Evolutionary conservation across 148 eudicot species (phyloP), one percentile per base, ranked within the genome.

Genomic region (Rhododendron ovatum): DNA sequence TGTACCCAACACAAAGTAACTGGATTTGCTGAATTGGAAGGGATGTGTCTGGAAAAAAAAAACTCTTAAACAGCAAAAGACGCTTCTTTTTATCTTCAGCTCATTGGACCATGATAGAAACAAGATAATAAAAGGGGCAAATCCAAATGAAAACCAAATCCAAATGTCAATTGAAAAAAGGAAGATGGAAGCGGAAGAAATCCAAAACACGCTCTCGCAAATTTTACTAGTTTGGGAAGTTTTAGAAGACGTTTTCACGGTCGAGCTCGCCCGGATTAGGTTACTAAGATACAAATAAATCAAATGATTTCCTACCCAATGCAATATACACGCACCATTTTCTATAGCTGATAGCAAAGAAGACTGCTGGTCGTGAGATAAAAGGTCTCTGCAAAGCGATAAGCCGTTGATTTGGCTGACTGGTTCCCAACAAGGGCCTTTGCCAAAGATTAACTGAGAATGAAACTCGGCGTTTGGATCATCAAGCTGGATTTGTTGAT

Each of bases 321-420:
- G 61, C 61, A 55, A 15, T 17, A 55, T 18, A 55, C 22, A 55
- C 61, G 69, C 33, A 95, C 98, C 98, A 45, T 82, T 79, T 57
- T 92, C 48, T 47, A 96, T 92, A 12, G 93, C 82, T 18, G 94
- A 89, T 39, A 95, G 91, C 87, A 95, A 87, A 1, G 89, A 87
- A 73, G 94, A 90, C 71, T 95, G 99, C 30, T 92, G 92, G 3
- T 85, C 82, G 51, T 84, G 74, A 79, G 95, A 91, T 48, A 96
- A 89, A 80, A 96, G 94, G 81, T 94, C 89, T 50, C 87, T 89
- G 88, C 95, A 96, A 11, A 96, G 57, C 92, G 93, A 94, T 45
- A 96, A 88, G 71, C 99, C 99, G 11, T 88, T 85, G 84, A 96
- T 92, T 84, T 83, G 82, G 55, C 47, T 14, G 47, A 93, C 82